Evolutionary conservation across 2,329 filamentous ascomycete species (phyloP).

Genomic region (Claviceps fusiformis): DNA sequence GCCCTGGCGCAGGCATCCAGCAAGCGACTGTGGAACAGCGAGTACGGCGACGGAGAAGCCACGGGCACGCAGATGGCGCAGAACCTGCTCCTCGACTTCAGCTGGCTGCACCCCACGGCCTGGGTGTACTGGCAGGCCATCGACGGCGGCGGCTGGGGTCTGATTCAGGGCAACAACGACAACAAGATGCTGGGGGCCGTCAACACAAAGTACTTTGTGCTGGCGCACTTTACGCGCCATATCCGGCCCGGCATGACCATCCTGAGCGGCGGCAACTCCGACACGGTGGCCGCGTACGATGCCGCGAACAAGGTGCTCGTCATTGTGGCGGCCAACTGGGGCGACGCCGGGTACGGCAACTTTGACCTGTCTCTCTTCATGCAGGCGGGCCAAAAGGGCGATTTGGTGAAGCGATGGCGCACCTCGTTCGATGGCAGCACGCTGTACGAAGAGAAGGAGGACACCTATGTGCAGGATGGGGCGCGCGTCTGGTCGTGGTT

Average conservation of each 20-base stretch:
- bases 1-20: slow-evolving; percentile 12
- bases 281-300: slow-evolving; percentile 27
- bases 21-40: slow-evolving; percentile 27
- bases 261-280: slow-evolving; percentile 19
- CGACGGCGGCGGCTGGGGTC: slow-evolving; percentile 26
- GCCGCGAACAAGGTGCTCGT: slow-evolving; percentile 18
- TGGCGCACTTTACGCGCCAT: slow-evolving; percentile 29
- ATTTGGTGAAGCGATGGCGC: not conserved
- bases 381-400: not conserved
- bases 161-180: slow-evolving; percentile 26
- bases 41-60: slow-evolving; percentile 28
- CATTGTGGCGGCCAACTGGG: slow-evolving; percentile 27
- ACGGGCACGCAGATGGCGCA: slow-evolving; percentile 20
- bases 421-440: not conserved
- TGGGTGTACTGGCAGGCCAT: slow-evolving; percentile 33
- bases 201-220: slow-evolving; percentile 26
- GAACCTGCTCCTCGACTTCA: slow-evolving; percentile 26
- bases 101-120: slow-evolving; percentile 25
- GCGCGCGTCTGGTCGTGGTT: slow-evolving; percentile 5
- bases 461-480: not conserved
- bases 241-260: slow-evolving; percentile 27
- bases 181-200: slow-evolving; percentile 15
- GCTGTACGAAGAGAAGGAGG: not conserved
- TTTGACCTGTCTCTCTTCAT: slow-evolving; percentile 25
- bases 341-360: slow-evolving; percentile 20